A percentile compares a stretch with the other conserved stretches of the same genome.
These are phyloP conservation scores for Claviceps arundinis DNA, from an alignment of 2,329 filamentous ascomycete species.

Conservation along the genomic window DNA sequence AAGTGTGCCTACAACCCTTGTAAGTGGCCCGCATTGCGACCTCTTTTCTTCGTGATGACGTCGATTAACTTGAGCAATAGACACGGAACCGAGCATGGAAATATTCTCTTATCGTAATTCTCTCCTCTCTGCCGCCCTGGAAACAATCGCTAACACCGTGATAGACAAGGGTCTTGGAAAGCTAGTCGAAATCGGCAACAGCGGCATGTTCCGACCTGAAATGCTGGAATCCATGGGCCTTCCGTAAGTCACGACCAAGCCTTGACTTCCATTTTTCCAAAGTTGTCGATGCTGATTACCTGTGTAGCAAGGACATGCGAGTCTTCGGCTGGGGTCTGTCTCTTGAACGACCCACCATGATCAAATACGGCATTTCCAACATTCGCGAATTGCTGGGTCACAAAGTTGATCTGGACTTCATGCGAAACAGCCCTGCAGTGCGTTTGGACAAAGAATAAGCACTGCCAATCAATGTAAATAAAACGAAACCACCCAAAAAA, in stretches of 20 bases:
- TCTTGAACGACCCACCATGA: conserved; percentile 94
- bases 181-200: conserved; percentile 95
- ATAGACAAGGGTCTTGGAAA: conserved; percentile 65
- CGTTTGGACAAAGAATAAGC: conserved; percentile 68
- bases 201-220: conserved; percentile 96
- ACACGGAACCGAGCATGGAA: conserved; percentile 95
- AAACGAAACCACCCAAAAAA: too few relatives aligned
- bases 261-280: neutral
- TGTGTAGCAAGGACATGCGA: conserved; percentile 55
- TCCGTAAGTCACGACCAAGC: conserved; percentile 28
- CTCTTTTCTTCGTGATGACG: conserved; percentile 29
- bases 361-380: conserved; percentile 82
- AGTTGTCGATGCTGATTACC: neutral
- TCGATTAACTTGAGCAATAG: conserved; percentile 48
- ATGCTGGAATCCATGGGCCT: conserved; percentile 94
- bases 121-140: neutral
- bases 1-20: conserved; percentile 56
- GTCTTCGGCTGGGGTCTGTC: conserved; percentile 91
- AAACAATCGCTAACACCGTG: neutral
- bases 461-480: too few relatives aligned
- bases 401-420: conserved; percentile 88
- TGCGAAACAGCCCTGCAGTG: conserved; percentile 82
- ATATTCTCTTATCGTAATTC: conserved; percentile 69
- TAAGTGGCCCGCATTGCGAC: neutral
- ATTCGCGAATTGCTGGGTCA: conserved; percentile 88